These are phyloP conservation scores for Tuber microsphaerosporum DNA, from an alignment of 495 filamentous ascomycete genomes.

Conservation along the genomic window DNA sequence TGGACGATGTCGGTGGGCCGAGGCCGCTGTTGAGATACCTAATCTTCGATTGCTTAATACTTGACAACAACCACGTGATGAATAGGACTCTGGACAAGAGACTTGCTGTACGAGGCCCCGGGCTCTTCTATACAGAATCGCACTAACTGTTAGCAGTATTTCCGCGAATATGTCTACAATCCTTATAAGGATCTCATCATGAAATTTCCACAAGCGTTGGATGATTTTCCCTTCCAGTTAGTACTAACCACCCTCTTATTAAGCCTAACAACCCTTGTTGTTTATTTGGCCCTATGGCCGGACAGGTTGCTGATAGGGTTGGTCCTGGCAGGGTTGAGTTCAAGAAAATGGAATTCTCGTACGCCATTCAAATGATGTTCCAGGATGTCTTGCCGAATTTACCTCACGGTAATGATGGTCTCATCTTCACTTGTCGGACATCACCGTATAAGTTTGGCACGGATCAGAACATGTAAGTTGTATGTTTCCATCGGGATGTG, in stretches of 20 bases:
- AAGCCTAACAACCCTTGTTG: background rate
- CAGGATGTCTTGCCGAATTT: conserved; percentile 70
- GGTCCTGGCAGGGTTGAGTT: conserved; percentile 55
- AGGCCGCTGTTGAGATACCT: conserved; percentile 66
- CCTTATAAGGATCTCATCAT: conserved; percentile 69
- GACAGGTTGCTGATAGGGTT: conserved; percentile 12
- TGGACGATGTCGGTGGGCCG: conserved; percentile 61
- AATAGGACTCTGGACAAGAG: conserved; percentile 77
- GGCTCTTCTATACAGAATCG: background rate
- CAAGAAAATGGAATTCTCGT: conserved; percentile 79
- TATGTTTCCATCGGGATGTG: background rate
- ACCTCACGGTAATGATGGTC: conserved; percentile 85
- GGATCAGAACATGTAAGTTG: conserved; percentile 48
- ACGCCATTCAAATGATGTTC: conserved; percentile 88
- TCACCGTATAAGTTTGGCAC: conserved; percentile 82
- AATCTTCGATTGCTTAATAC: conserved; percentile 83
- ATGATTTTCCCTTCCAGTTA: conserved; percentile 59
- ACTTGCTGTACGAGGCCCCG: conserved; percentile 48
- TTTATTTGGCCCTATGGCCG: background rate
- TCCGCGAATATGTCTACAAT: conserved; percentile 67
- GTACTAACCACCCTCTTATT: conserved; percentile 6
- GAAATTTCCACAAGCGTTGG: conserved; percentile 60
- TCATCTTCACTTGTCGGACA: conserved; percentile 89
- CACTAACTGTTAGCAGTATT: conserved; percentile 49
- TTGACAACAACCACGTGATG: conserved; percentile 71